Evolutionary conservation across 257 asterid species (phyloP), one percentile per base, ranked within the genome.

Genomic region (Solanum pimpinellifolium): DNA sequence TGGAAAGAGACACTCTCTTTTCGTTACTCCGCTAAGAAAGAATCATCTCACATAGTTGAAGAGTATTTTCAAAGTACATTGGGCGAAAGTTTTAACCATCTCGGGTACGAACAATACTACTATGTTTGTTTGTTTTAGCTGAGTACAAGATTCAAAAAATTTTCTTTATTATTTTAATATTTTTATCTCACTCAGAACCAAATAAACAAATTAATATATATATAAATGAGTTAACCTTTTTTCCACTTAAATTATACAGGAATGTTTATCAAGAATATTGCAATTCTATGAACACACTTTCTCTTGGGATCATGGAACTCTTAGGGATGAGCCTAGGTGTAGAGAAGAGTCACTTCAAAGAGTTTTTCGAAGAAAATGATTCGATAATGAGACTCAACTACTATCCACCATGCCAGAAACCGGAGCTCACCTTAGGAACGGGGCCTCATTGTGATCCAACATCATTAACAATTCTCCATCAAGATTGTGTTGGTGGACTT

Each of bases 401-500:
- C 83, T 96, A 96, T 76, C 99, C 99, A 23, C 92, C 90, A 3
- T 96, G 99, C 89, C 98, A 92, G 78, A 94, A 92, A 83, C 98
- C 98, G 1, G 97, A 94, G 27, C 93, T 92, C 20, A 92, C 98
- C 0, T 78, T 95, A 73, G 99, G 99, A 86, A 96, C 98, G 0
- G 99, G 99, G 10, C 99, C 99, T 5, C 99, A 96, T 86, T 96
- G 98, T 59, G 99, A 96, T 78, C 98, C 98, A 1, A 96, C 99
- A 3, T 96, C 99, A 11, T 93, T 96, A 27, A 96, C 99, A 2
- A 95, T 96, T 46, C 98, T 96, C n/a, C 99, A 96, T 89, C 99
- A 96, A 82, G 99, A 96, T 89, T 87, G 87, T 0, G 96, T 95
- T 9, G 96, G 97, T 11, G 98, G 99, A 4, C 98, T 96, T 21